phyloP scores from a whole-genome alignment of 2,329 filamentous ascomycete species.

The Pseudomassariella vexata region DNA sequence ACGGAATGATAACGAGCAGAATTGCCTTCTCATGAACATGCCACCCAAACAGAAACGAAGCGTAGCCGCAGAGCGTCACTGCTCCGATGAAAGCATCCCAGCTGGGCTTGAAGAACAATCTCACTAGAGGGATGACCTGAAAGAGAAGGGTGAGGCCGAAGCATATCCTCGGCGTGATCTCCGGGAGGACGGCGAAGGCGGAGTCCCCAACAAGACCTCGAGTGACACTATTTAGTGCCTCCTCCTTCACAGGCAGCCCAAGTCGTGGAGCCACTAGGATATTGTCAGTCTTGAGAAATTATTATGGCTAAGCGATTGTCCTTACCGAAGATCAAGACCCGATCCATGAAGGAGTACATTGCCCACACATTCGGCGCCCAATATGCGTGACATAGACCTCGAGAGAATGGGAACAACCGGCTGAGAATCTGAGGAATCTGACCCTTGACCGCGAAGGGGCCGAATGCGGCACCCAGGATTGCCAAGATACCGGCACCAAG shows the following conservation, averaged over 20 bases:
- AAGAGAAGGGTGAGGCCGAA: constrained; percentile 79
- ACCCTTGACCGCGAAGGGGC: constrained; percentile 74
- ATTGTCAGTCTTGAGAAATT: constrained; percentile 25
- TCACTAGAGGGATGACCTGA: constrained; percentile 72
- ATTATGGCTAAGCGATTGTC: too few relatives aligned
- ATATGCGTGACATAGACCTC: constrained; percentile 93
- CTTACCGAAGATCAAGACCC: constrained; percentile 74
- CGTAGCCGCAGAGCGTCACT: constrained; percentile 88
- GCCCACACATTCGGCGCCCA: constrained; percentile 99
- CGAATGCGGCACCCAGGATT: constrained; percentile 78
- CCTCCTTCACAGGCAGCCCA: constrained; percentile 64
- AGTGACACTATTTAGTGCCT: constrained; percentile 82
- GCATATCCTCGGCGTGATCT: constrained; percentile 73
- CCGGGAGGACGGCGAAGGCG: constrained; percentile 85
- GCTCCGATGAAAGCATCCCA: constrained; percentile 89
- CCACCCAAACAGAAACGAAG: constrained; percentile 96
- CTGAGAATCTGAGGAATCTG: constrained; percentile 81
- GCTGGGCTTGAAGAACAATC: constrained; percentile 72
- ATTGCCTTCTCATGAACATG: constrained; percentile 98
- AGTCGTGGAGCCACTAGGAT: constrained; percentile 70
- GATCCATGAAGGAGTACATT: constrained; percentile 86
- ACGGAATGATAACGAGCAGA: constrained; percentile 88
- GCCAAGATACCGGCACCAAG: constrained; percentile 66
- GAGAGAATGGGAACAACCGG: constrained; percentile 86
- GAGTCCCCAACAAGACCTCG: constrained; percentile 90